Conservation (phyloP, 192 early-diverging fungal species). For the Hyaloraphidium curvatum region DNA sequence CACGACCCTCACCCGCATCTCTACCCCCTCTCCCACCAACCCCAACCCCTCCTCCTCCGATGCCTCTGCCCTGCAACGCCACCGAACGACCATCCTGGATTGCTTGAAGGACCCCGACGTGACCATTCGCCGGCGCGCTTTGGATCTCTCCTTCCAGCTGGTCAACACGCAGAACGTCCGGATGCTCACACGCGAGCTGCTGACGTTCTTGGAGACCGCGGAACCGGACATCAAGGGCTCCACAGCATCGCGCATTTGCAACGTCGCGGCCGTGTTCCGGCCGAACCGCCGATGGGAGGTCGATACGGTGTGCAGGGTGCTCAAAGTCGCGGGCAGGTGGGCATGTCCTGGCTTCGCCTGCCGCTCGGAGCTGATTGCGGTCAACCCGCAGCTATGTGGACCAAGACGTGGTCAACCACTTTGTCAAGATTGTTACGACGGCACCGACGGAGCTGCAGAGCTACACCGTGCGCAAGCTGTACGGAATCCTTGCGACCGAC, state of each 20-base stretch:
- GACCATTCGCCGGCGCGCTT: conserved; percentile 85
- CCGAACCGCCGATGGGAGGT: conserved; percentile 95
- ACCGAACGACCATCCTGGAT: conserved; percentile 87
- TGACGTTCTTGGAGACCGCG: conserved; percentile 79
- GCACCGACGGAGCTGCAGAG: conserved; percentile 55
- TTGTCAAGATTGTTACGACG: conserved; percentile 73
- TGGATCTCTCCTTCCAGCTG: conserved; percentile 91
- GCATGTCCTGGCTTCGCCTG: neutral
- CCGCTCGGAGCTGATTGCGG: neutral
- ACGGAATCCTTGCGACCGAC: conserved; percentile 60
- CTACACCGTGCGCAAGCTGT: conserved; percentile 79
- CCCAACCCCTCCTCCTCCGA: conserved; percentile 61
- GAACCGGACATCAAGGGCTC: conserved; percentile 74
- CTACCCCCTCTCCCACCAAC: conserved; percentile 6
- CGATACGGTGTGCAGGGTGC: conserved; percentile 79
- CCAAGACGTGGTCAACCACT: conserved; percentile 61
- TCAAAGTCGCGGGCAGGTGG: conserved; percentile 35
- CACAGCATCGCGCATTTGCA: conserved; percentile 79
- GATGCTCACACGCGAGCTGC: conserved; percentile 74
- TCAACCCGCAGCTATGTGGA: conserved; percentile 46
- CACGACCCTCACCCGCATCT: conserved; percentile 71
- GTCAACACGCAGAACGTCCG: conserved; percentile 86
- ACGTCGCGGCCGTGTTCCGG: conserved; percentile 81
- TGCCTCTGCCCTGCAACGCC: conserved; percentile 85
- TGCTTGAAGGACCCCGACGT: conserved; percentile 90